phyloP scores from a whole-genome alignment of 1,284 basidiomycete genomes.

The Ganoderma lingzhi region DNA sequence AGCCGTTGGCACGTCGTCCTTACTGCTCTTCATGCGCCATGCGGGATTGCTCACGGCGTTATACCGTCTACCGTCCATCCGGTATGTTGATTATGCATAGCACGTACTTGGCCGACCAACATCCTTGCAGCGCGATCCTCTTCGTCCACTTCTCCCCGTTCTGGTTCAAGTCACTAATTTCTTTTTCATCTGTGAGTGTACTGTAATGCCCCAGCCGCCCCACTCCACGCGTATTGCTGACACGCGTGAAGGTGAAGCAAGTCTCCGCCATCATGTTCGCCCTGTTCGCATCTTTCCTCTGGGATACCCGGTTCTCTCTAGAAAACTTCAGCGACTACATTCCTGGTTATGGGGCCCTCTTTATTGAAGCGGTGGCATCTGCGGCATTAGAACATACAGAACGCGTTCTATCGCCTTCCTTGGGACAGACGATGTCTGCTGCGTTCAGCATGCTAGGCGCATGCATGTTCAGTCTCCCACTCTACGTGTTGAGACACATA shows the following conservation, averaged over 20 bases:
- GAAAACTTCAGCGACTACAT: constrained; percentile 53
- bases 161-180: constrained; percentile 64
- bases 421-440: constrained; percentile 60
- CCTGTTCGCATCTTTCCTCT: constrained; percentile 56
- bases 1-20: constrained; percentile 68
- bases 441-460: constrained; percentile 69
- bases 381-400: constrained; percentile 69
- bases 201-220: not conserved
- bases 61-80: constrained; percentile 67
- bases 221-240: not conserved
- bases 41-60: constrained; percentile 66
- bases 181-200: constrained; percentile 55
- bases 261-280: constrained; percentile 53
- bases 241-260: constrained; percentile 36
- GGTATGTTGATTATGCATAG: constrained; percentile 50
- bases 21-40: constrained; percentile 75
- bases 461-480: constrained; percentile 64
- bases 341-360: constrained; percentile 71
- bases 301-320: constrained; percentile 61
- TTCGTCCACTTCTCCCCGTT: constrained; percentile 72
- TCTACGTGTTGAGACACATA: constrained; percentile 66
- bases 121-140: constrained; percentile 60
- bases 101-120: not conserved
- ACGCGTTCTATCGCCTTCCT: constrained; percentile 59
- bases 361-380: constrained; percentile 64